Percentiles rank a stretch among this genome's conserved stretches.
phyloP scores from a whole-genome alignment of 2,329 filamentous ascomycete species.

The Aspergillus luchuensis region DNA sequence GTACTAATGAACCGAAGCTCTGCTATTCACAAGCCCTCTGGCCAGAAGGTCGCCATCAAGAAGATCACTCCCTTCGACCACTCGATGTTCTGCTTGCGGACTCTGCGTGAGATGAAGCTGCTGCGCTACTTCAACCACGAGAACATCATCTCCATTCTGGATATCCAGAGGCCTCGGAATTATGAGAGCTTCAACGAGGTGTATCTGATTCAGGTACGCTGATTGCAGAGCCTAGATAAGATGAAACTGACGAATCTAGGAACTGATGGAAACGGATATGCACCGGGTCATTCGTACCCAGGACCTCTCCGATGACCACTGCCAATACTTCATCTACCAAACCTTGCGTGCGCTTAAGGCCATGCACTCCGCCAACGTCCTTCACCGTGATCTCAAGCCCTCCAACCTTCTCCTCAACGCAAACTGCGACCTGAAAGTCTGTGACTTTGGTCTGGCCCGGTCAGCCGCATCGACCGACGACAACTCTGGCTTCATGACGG shows the following conservation, averaged over 20 bases:
- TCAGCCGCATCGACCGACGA: slow-evolving; percentile 97
- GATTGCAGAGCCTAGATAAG: not conserved
- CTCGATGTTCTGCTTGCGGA: slow-evolving; percentile 97
- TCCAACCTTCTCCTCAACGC: slow-evolving; percentile 96
- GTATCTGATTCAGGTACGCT: slow-evolving; percentile 86
- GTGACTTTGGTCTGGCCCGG: slow-evolving; percentile 93
- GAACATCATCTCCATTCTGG: slow-evolving; percentile 99
- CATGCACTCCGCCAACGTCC: slow-evolving; percentile 98
- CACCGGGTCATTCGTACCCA: slow-evolving; percentile 98
- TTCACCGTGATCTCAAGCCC: slow-evolving; percentile 95
- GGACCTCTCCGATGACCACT: slow-evolving; percentile 97
- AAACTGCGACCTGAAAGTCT: slow-evolving; percentile 98
- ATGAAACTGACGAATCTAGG: slow-evolving; percentile 53
- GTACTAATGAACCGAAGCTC: slow-evolving; percentile 61
- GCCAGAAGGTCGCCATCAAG: slow-evolving; percentile 99
- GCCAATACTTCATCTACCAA: slow-evolving; percentile 99
- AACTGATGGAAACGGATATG: slow-evolving; percentile 99
- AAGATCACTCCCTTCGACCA: slow-evolving; percentile 99
- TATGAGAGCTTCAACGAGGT: slow-evolving; percentile 97
- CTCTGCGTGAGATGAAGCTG: slow-evolving; percentile 98
- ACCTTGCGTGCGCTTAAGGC: slow-evolving; percentile 96
- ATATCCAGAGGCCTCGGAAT: slow-evolving; percentile 96
- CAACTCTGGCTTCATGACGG: slow-evolving; percentile 99
- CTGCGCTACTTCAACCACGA: slow-evolving; percentile 99
- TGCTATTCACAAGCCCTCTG: slow-evolving; percentile 94